Evolutionary conservation across 768 basidiomycete genomes (phyloP).

Genomic region (Suillus ampliporus): DNA sequence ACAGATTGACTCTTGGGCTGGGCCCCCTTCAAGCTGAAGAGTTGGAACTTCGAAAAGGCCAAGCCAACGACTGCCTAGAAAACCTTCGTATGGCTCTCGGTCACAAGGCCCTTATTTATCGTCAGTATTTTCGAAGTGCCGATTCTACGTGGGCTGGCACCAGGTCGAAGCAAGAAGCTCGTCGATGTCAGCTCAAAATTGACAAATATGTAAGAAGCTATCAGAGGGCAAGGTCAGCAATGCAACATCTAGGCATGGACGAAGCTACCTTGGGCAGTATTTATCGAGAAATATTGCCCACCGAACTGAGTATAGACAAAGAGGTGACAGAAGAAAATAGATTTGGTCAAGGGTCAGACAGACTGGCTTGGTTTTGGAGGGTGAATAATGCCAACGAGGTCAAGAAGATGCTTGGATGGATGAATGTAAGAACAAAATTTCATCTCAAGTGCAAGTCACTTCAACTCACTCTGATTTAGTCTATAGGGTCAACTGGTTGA

Average conservation of each 20-base stretch:
- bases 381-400: background rate
- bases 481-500: constrained; percentile 12
- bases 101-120: too few species aligned
- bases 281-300: constrained; percentile 3
- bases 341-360: constrained; percentile 13
- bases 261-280: background rate
- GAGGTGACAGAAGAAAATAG: constrained; percentile 17
- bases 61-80: too few species aligned
- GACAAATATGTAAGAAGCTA: constrained; percentile 1
- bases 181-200: too few species aligned
- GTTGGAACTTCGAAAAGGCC: too few species aligned
- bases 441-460: too few species aligned
- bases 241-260: background rate
- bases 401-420: constrained; percentile 4
- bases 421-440: constrained; percentile 3
- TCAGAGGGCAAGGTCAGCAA: constrained; percentile 1
- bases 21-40: too few species aligned
- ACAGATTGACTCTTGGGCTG: too few species aligned
- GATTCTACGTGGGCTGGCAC: too few species aligned
- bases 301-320: constrained; percentile 11
- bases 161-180: too few species aligned
- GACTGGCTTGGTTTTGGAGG: constrained; percentile 9
- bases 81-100: too few species aligned
- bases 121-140: too few species aligned
- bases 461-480: background rate